Evolutionary conservation across 441 rosid species (phyloP), one percentile per base, ranked within the genome.

Genomic region (Jatropha podagrica): DNA sequence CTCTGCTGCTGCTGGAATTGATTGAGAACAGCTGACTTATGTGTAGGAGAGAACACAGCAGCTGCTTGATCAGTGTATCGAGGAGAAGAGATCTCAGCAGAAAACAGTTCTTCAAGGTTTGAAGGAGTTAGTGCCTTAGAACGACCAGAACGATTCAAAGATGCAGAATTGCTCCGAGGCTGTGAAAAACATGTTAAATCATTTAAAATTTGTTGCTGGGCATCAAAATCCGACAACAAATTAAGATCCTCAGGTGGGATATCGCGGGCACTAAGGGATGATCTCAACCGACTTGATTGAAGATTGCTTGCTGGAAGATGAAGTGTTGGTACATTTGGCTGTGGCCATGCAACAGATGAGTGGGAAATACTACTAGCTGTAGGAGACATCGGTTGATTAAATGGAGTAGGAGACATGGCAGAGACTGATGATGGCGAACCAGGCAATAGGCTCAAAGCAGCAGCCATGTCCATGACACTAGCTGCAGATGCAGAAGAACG

Each of bases 211-310:
- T 84, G 90, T 64, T 85, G 86, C 51, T 80, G 88, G 61, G 81
- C 61, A 79, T 77, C 88, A 83, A 85, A 84, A 69, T 84, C 84
- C 4, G 80, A 37, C 67, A 83, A 78, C 79, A 80, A 38, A 49
- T 75, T 74, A 15, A 79, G 78, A 58, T 78, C 84, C 40, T 79
- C 86, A 13, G 78, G 79, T n/a, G 75, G 85, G 23, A 89, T 81
- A 65, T 89, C 91, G 59, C 91, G 80, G 0, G 89, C 93, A 61
- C 73, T 81, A 51, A 89, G 69, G 68, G 93, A 82, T 51, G 90
- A 86, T 78, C 91, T 85, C 86, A 89, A 44, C 56, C 93, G 85
- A 65, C 92, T 88, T 38, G 89, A 86, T 65, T 88, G 91, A 76
- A 84, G 77, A 69, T 83, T 82, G 76, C 83, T 80, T 44, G 85